These are phyloP conservation scores for Hypoxylon perforatum DNA, from an alignment of 495 filamentous ascomycete species.

Conservation along the genomic window DNA sequence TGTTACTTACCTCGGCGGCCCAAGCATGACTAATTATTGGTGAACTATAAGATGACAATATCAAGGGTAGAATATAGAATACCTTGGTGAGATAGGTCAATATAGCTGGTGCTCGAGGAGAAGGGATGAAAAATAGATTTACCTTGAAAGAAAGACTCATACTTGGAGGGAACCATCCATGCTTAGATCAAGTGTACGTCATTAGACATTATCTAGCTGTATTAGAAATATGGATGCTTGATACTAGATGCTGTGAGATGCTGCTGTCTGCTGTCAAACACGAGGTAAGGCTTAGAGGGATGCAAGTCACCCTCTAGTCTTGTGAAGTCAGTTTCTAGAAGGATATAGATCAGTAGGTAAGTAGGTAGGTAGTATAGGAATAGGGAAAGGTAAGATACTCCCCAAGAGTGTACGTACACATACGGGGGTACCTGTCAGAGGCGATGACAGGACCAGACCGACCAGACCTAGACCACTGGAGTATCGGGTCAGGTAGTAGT, in stretches of 20 bases:
- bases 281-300: constrained; percentile 11
- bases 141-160: constrained; percentile 19
- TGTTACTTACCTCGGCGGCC: constrained; percentile 26
- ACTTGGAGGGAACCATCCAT: constrained; percentile 2
- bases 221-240: constrained; percentile 25
- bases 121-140: not conserved
- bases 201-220: constrained; percentile 13
- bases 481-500: too few relatives aligned
- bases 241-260: not conserved
- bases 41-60: constrained; percentile 2
- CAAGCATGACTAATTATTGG: constrained; percentile 22
- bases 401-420: too few relatives aligned
- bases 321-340: not conserved
- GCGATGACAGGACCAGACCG: too few relatives aligned
- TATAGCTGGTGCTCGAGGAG: not conserved
- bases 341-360: not conserved
- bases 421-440: too few relatives aligned
- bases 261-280: constrained; percentile 7
- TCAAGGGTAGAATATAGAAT: not conserved
- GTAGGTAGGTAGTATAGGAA: not conserved
- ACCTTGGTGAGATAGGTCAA: constrained; percentile 6
- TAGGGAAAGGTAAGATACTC: too few relatives aligned
- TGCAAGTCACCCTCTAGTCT: not conserved
- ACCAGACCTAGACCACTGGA: too few relatives aligned
- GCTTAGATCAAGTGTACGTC: constrained; percentile 23